Base-by-base conservation (phyloP, 768 basidiomycete species). In the Asterophora parasitica region DNA sequence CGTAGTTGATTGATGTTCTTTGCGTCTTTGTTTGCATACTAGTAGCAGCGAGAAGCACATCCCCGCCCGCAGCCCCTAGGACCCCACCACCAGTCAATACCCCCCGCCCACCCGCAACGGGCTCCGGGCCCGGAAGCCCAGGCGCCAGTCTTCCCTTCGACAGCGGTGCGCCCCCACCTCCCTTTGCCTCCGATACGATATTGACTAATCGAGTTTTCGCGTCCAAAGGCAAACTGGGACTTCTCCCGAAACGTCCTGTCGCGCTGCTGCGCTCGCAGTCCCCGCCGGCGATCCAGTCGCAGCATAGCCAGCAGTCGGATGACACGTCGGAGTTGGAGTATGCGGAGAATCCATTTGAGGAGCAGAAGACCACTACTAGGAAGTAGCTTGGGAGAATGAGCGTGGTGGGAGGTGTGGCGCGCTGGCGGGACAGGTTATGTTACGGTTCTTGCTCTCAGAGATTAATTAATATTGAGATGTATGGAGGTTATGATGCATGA, bases 171-270 rank as follows among this genome's bases (percentile, higher is more conserved):
- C 40, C 30, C 26, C 11, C 20, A 3, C 23, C 6, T 23, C 23
- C 23, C 23, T 23, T 23, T n/a, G n/a, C n/a, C n/a, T n/a, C n/a
- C n/a, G n/a, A n/a, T n/a, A 23, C 23, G 23, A 23, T 23, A 23
- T 23, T 23, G 23, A 23, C 6, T 23, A 6, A 23, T 23, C 23
- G 23, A 23, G 6, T 23, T 23, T 23, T n/a, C n/a, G n/a, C n/a
- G n/a, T n/a, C n/a, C 12, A 12, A 48, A 82, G 83, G 78, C 42
- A 85, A 84, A 65, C 68, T 86, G 0, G 86, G 86, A 17, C 62
- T 89, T 19, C 68, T 88, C 15, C 86, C 86, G 4, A 88, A 86
- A 64, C 77, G 82, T 0, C 85, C 86, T 5, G 86, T 89, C 11
- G 81, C 84, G 7, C 70, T 85, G 28, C 59, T 73, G 15, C 71